phyloP scores from a whole-genome alignment of 1,139 yeast genomes.

The Taphrina sp. region DNA sequence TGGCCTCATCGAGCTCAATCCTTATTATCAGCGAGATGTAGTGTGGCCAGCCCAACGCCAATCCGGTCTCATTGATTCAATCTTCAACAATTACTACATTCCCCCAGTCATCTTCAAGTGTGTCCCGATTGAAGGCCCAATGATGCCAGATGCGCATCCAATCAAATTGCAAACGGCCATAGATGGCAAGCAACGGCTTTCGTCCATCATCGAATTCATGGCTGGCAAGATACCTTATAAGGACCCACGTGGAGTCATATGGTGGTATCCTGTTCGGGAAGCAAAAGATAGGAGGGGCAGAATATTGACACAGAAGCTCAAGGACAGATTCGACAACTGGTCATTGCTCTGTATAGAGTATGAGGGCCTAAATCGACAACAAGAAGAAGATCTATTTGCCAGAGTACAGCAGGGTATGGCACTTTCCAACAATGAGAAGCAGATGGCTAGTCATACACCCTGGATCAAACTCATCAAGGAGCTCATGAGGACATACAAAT shows the following conservation, averaged over 20 bases:
- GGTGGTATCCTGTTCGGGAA: conserved; percentile 17
- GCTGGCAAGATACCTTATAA: conserved; percentile 26
- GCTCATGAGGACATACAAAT: conserved; percentile 4
- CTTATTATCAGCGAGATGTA: conserved; percentile 14
- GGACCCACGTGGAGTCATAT: conserved; percentile 6
- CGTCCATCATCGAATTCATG: conserved; percentile 23
- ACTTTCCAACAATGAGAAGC: conserved; percentile 22
- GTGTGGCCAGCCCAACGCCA: conserved; percentile 36
- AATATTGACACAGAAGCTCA: conserved; percentile 15
- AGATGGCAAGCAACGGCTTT: conserved; percentile 31
- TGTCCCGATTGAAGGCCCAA: neutral
- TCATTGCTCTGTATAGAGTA: conserved; percentile 23
- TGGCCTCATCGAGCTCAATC: conserved; percentile 11
- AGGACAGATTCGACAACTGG: conserved; percentile 16
- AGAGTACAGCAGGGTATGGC: conserved; percentile 33
- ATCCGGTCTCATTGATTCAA: conserved; percentile 24
- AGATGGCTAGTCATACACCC: conserved; percentile 14
- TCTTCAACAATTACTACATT: conserved; percentile 26
- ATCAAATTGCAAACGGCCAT: conserved; percentile 14
- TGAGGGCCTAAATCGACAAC: conserved; percentile 6
- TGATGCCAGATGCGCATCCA: conserved; percentile 1
- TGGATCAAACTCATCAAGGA: conserved; percentile 21
- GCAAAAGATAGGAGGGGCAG: conserved; percentile 3
- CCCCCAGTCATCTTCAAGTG: conserved; percentile 28
- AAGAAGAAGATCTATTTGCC: conserved; percentile 31